Evolutionary conservation across 129 eudicot genomes (phyloP).

Genomic region (Scalesia atractyloides): DNA sequence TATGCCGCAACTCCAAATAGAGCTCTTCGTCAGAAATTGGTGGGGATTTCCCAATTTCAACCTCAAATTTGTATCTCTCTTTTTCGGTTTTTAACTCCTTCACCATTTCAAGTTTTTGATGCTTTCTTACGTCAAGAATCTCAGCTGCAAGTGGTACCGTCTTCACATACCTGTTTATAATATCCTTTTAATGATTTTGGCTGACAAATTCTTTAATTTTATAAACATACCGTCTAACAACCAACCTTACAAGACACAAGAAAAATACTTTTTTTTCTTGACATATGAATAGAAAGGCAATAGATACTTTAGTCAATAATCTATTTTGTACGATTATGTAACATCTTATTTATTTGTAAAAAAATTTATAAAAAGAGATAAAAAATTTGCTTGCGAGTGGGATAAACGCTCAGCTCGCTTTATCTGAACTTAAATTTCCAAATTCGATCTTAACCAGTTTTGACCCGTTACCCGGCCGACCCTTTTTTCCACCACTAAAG

Average conservation of each 20-base stretch:
- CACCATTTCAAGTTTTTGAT: conserved; percentile 91
- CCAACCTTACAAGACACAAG: neutral
- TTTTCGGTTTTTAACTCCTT: conserved; percentile 71
- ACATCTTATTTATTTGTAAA: neutral
- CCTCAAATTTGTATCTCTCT: conserved; percentile 75
- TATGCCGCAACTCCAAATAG: conserved; percentile 73
- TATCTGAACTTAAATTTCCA: neutral
- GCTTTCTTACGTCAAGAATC: conserved; percentile 81
- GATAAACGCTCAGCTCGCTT: neutral
- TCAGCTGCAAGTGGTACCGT: conserved; percentile 96
- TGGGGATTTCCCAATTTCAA: conserved; percentile 96
- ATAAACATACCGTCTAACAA: neutral
- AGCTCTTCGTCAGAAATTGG: conserved; percentile 86
- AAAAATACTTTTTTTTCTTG: neutral
- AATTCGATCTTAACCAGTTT: neutral
- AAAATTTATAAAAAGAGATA: neutral
- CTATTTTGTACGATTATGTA: neutral
- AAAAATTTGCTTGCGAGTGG: neutral
- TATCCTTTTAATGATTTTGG: neutral
- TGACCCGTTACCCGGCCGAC: neutral
- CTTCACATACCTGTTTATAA: conserved; percentile 74
- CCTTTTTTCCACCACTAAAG: neutral
- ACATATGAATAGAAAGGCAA: neutral
- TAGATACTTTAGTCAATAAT: neutral
- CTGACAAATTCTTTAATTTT: neutral